A percentile compares a stretch with the other conserved stretches of the same genome.
These are phyloP conservation scores for Cystofilobasidium bisporidii DNA, from an alignment of 768 basidiomycete genomes.

Conservation along the genomic window DNA sequence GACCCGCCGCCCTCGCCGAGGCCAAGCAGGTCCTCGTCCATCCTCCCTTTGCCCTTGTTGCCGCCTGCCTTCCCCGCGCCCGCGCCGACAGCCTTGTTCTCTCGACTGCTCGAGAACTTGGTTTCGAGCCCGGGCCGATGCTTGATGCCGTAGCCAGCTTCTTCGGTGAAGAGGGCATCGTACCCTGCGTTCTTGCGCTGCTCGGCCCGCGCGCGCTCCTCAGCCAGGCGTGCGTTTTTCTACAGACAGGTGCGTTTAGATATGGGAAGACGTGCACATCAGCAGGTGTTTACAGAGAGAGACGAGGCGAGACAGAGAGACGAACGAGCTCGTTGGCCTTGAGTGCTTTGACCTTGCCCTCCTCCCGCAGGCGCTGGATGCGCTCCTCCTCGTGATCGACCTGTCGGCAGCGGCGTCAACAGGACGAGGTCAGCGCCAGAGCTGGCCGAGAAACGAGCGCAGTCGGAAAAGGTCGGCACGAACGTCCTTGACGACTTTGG, in stretches of 20 bases:
- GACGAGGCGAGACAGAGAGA: constrained; percentile 5
- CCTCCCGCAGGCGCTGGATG: constrained; percentile 54
- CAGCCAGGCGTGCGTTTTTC: constrained; percentile 70
- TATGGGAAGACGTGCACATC: too few species aligned
- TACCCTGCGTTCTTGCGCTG: constrained; percentile 84
- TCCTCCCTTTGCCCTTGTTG: not conserved
- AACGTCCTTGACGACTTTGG: constrained; percentile 60
- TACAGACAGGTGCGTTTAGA: constrained; percentile 34
- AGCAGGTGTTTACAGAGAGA: not conserved
- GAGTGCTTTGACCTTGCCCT: constrained; percentile 46
- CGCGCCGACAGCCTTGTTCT: not conserved
- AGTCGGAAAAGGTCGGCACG: not conserved
- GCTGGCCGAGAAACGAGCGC: not conserved
- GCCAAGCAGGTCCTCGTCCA: not conserved
- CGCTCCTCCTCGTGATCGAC: constrained; percentile 88
- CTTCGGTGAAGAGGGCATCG: constrained; percentile 61
- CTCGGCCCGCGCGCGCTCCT: constrained; percentile 65
- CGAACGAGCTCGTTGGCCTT: constrained; percentile 67
- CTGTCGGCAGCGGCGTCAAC: too few species aligned
- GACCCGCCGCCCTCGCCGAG: not conserved
- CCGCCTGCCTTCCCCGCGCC: not conserved
- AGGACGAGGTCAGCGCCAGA: too few species aligned
- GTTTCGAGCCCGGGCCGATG: not conserved
- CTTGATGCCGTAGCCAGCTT: constrained; percentile 28
- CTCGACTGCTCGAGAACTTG: not conserved